Conservation (phyloP, 2,329 filamentous ascomycete genomes). For the Botrytis porri region DNA sequence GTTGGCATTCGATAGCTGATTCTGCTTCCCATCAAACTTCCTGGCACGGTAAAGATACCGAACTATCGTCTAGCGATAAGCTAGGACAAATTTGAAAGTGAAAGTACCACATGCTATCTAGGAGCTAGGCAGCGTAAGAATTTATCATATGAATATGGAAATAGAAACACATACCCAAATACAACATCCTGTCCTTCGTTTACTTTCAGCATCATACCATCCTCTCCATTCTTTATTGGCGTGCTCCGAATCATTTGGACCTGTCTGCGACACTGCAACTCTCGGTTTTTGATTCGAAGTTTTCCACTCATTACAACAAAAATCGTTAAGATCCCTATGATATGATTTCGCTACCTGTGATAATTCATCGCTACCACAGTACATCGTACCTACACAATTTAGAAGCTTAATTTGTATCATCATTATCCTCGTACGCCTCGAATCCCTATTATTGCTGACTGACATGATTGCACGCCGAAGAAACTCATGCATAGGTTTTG, state of each 20-base stretch:
- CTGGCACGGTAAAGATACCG: neutral
- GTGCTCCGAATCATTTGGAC: neutral
- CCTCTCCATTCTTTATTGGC: slow-evolving; percentile 35
- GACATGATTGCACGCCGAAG: neutral
- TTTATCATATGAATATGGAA: neutral
- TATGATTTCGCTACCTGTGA: neutral
- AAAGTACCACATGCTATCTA: slow-evolving; percentile 5
- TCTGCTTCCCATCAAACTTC: neutral
- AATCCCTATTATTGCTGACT: neutral
- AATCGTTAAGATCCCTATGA: neutral
- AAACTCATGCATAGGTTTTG: slow-evolving; percentile 23
- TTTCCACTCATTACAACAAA: slow-evolving; percentile 1
- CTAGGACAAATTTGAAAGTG: neutral
- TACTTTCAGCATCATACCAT: slow-evolving; percentile 42
- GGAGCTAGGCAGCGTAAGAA: neutral
- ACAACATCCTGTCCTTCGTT: slow-evolving; percentile 42
- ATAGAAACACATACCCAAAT: slow-evolving; percentile 41
- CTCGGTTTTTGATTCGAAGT: neutral
- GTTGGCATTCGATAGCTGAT: neutral
- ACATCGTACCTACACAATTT: slow-evolving; percentile 1
- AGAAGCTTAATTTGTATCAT: slow-evolving; percentile 1
- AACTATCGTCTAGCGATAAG: neutral
- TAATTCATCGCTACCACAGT: neutral
- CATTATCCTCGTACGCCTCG: neutral
- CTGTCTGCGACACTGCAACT: neutral